These are phyloP conservation scores for Eimeria acervulina DNA, from an alignment of 169 alveolate species.

Conservation along the genomic window DNA sequence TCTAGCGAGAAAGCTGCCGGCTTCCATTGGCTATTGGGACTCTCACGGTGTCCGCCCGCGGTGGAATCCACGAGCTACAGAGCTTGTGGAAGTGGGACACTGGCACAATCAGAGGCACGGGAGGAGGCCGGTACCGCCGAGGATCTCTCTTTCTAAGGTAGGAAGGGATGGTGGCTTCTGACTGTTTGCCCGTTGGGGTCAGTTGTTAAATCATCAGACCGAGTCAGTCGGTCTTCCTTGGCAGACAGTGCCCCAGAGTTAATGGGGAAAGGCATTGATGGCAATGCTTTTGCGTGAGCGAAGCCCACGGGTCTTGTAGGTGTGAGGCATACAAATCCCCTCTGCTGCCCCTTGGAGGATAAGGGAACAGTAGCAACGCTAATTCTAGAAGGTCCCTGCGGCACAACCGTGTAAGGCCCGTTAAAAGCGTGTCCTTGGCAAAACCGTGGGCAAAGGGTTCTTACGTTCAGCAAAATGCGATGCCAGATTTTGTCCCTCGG, in stretches of 20 bases:
- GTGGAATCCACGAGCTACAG: conserved; percentile 28
- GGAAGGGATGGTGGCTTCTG: conserved; percentile 5
- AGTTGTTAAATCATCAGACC: conserved; percentile 35
- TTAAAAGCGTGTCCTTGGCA: background rate
- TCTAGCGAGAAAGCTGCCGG: conserved; percentile 62
- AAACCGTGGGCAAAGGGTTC: background rate
- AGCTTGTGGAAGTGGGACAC: conserved; percentile 73
- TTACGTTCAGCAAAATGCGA: background rate
- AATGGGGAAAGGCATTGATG: conserved; percentile 55
- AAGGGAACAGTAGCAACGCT: conserved; percentile 44
- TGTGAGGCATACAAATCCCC: background rate
- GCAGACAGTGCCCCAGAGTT: conserved; percentile 76
- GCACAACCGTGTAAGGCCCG: background rate
- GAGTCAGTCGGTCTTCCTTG: conserved; percentile 67
- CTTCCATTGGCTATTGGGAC: conserved; percentile 28
- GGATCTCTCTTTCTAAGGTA: background rate
- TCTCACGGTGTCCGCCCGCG: conserved; percentile 54
- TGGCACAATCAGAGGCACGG: conserved; percentile 70
- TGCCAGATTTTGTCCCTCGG: conserved; percentile 21
- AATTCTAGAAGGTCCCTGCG: conserved; percentile 9
- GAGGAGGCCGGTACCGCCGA: background rate
- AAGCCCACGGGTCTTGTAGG: conserved; percentile 39
- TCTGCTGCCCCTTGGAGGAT: conserved; percentile 51
- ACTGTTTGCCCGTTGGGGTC: conserved; percentile 48
- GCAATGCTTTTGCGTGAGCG: conserved; percentile 54